phyloP scores from a whole-genome alignment of 345 rosid species.

The Populus davidiana region DNA sequence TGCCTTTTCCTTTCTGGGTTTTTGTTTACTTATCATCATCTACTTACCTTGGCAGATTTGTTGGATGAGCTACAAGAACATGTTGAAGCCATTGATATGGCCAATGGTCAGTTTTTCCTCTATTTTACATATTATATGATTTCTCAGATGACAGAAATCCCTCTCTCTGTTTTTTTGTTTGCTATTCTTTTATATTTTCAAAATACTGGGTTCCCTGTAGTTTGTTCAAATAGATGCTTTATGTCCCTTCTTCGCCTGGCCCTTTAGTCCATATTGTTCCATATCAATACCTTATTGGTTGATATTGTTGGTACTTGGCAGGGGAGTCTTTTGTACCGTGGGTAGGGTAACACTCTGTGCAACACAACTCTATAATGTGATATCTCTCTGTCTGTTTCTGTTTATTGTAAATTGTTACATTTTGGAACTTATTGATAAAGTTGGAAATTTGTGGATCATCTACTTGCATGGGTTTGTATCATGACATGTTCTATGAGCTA shows the following conservation, averaged over 20 bases:
- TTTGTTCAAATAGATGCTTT: no score
- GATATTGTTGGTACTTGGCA: not conserved
- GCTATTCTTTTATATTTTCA: no score
- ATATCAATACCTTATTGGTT: not conserved
- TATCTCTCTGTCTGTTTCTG: not conserved
- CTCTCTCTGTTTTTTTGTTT: no score
- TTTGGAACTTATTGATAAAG: not conserved
- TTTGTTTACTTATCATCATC: not conserved
- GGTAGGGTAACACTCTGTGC: not conserved
- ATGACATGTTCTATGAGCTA: not conserved
- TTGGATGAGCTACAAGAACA: constrained; percentile 74
- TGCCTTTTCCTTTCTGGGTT: not conserved
- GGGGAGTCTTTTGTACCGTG: not conserved
- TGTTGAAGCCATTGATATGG: constrained; percentile 28
- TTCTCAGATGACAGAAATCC: no score
- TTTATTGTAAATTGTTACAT: not conserved
- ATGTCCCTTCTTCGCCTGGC: not conserved
- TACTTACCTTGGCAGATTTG: constrained; percentile 36
- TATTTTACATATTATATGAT: not conserved
- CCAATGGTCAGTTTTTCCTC: constrained; percentile 12
- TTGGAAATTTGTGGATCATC: not conserved
- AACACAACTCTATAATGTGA: not conserved
- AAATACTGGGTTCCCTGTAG: no score
- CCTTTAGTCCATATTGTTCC: not conserved
- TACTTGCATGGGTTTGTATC: not conserved